Evolutionary conservation across 176 grass and related monocot genomes (phyloP).

Genomic region (Panicum miliaceum): DNA sequence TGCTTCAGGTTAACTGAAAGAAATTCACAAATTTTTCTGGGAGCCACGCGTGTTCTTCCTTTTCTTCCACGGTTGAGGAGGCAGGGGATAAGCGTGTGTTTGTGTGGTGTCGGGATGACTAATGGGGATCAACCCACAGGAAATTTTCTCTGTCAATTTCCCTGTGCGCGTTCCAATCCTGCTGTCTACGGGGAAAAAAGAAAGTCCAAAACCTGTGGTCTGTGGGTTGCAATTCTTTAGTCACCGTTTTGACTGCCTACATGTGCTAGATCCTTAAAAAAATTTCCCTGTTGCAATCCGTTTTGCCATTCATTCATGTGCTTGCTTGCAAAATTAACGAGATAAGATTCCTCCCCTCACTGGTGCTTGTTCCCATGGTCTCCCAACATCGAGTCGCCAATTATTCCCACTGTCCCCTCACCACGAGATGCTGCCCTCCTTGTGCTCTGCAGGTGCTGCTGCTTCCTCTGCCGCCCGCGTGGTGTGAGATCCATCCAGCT

Average conservation of each 20-base stretch:
- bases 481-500: constrained; percentile 53
- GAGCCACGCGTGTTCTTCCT: background rate
- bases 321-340: constrained; percentile 51
- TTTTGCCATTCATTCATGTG: constrained; percentile 60
- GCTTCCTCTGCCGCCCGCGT: constrained; percentile 33
- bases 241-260: constrained; percentile 55
- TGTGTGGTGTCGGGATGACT: background rate
- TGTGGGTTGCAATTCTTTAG: constrained; percentile 52
- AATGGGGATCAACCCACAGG: constrained; percentile 22
- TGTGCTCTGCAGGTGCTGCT: constrained; percentile 63
- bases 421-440: constrained; percentile 79
- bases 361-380: constrained; percentile 76
- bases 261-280: constrained; percentile 49
- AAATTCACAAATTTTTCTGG: background rate
- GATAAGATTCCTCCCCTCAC: constrained; percentile 72
- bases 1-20: constrained; percentile 2
- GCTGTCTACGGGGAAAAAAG: background rate
- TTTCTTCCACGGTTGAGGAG: background rate
- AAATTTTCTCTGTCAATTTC: constrained; percentile 2
- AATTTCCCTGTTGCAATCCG: constrained; percentile 12
- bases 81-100: background rate
- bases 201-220: constrained; percentile 12
- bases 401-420: constrained; percentile 77
- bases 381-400: constrained; percentile 72
- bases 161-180: constrained; percentile 36